These are phyloP conservation scores for Trypanosoma theileri DNA, from an alignment of 208 protist species.

Conservation along the genomic window DNA sequence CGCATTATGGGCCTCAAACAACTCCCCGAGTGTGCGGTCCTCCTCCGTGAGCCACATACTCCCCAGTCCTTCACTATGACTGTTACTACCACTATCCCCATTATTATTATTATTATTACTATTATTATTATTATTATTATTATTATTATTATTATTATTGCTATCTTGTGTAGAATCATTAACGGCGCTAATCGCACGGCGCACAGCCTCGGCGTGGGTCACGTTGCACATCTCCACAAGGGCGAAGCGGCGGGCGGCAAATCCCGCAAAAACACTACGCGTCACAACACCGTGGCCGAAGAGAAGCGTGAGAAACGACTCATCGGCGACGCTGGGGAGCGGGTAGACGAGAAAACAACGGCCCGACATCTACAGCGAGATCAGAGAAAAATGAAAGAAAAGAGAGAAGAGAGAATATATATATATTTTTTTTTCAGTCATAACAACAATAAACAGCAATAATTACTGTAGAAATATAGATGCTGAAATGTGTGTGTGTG, in stretches of 20 bases:
- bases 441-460: too few species aligned
- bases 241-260: slow-evolving; percentile 53
- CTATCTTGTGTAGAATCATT: neutral
- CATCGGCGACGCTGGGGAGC: slow-evolving; percentile 64
- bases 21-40: neutral
- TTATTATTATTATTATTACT: too few species aligned
- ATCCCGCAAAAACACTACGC: slow-evolving; percentile 67
- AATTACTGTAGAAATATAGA: too few species aligned
- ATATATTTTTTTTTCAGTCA: too few species aligned
- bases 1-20: neutral
- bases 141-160: neutral
- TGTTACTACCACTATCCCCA: neutral
- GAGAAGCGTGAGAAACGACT: slow-evolving; percentile 62
- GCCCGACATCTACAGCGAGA: slow-evolving; percentile 6
- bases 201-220: slow-evolving; percentile 27
- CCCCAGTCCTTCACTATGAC: too few species aligned
- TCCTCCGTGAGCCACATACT: neutral
- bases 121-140: too few species aligned
- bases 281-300: slow-evolving; percentile 43
- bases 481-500: too few species aligned
- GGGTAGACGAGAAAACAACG: slow-evolving; percentile 68
- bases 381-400: too few species aligned
- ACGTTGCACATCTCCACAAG: slow-evolving; percentile 56
- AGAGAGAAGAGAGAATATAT: too few species aligned
- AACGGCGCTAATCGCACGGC: slow-evolving; percentile 13